phyloP scores from a whole-genome alignment of 202 grass and related monocot species.

The Schoenoplectus triqueter region DNA sequence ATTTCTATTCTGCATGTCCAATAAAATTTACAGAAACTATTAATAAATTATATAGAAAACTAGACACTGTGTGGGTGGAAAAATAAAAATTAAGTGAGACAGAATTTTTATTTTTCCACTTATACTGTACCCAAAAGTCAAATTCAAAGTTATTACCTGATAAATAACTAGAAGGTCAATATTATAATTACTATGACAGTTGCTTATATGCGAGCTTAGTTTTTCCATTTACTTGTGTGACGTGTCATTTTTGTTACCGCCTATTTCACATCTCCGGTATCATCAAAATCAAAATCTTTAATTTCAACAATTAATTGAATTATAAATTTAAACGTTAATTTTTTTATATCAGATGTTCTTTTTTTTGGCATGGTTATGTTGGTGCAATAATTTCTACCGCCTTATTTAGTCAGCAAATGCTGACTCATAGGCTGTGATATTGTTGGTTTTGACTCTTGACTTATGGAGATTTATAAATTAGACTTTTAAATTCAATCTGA shows the following conservation, averaged over 20 bases:
- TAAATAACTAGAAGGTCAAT: not conserved
- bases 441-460: not conserved
- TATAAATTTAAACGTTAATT: no score
- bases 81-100: no score
- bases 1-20: no score
- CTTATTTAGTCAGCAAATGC: not conserved
- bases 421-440: not conserved
- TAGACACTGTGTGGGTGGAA: no score
- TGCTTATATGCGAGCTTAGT: not conserved
- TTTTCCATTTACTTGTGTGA: not conserved
- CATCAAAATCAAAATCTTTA: not conserved
- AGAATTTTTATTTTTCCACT: no score
- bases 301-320: no score
- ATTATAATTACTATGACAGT: not conserved
- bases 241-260: not conserved
- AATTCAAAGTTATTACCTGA: not conserved
- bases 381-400: not conserved
- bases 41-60: no score
- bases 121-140: not conserved
- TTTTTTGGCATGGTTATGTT: not conserved
- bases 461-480: not conserved
- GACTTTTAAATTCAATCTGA: not conserved
- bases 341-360: no score
- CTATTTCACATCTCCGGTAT: not conserved
- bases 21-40: no score